Evolutionary conservation across 2,329 filamentous ascomycete genomes (phyloP).

Genomic region (Trichoderma atrobrunneum): DNA sequence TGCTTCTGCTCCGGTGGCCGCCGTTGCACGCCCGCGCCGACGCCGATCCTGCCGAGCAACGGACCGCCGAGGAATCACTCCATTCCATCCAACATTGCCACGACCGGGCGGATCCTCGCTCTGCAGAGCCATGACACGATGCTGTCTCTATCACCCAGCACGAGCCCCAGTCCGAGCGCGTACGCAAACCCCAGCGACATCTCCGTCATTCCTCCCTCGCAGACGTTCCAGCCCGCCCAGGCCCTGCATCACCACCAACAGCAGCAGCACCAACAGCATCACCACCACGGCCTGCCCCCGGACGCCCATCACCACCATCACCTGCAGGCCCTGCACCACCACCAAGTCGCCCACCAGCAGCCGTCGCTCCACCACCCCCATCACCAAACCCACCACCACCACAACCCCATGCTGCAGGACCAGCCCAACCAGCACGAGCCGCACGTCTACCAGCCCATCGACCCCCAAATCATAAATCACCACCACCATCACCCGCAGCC

Average conservation of each 20-base stretch:
- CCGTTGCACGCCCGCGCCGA: constrained; percentile 11
- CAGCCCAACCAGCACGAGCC: constrained; percentile 29
- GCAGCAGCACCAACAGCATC: constrained; percentile 25
- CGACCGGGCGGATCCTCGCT: constrained; percentile 28
- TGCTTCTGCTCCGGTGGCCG: constrained; percentile 8
- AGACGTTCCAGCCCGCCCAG: constrained; percentile 32
- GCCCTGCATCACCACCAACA: constrained; percentile 16
- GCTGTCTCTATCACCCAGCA: constrained; percentile 29
- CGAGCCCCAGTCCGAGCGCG: constrained; percentile 33
- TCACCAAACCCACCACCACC: constrained; percentile 31
- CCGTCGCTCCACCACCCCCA: constrained; percentile 48
- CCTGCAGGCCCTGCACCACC: constrained; percentile 31
- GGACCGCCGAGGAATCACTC: background rate
- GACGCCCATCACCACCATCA: constrained; percentile 26
- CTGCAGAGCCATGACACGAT: constrained; percentile 30
- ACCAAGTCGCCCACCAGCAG: constrained; percentile 38
- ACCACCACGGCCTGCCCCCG: background rate
- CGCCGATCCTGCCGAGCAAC: constrained; percentile 16
- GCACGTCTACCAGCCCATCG: constrained; percentile 53
- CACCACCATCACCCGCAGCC: constrained; percentile 15
- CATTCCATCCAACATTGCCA: constrained; percentile 12
- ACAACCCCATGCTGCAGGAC: constrained; percentile 36
- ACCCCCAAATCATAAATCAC: constrained; percentile 37
- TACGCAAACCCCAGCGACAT: constrained; percentile 51
- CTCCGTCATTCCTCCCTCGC: constrained; percentile 41